phyloP scores from a whole-genome alignment of 2,329 filamentous ascomycete species.

The Pseudogymnoascus sp. region DNA sequence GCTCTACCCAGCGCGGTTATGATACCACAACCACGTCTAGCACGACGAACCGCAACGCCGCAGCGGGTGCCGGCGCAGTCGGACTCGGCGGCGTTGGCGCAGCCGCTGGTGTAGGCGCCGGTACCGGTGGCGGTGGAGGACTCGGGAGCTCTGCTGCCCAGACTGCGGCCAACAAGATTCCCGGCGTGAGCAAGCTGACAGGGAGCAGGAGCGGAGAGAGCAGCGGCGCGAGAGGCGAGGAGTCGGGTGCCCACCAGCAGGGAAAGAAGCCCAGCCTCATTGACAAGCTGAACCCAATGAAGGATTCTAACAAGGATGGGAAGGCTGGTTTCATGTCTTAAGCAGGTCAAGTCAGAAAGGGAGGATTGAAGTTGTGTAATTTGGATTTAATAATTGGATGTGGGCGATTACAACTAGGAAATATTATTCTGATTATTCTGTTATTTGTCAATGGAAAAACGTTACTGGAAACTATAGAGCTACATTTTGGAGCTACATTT shows the following conservation, averaged over 20 bases:
- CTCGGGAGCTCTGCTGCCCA: neutral
- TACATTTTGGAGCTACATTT: neutral
- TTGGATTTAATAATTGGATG: conserved; percentile 3
- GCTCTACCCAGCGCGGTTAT: neutral
- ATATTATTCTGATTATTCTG: neutral
- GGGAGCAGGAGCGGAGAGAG: neutral
- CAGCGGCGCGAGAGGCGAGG: neutral
- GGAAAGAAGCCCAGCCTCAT: conserved; percentile 39
- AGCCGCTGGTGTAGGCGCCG: conserved; percentile 1
- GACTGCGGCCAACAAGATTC: neutral
- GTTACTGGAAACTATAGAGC: neutral
- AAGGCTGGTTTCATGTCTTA: conserved; percentile 47
- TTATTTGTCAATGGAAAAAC: neutral
- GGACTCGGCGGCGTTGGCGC: neutral
- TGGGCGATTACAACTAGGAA: conserved; percentile 2
- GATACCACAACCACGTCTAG: neutral
- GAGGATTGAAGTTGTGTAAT: neutral
- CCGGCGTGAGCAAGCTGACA: neutral
- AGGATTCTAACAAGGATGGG: conserved; percentile 46
- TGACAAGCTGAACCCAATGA: conserved; percentile 47
- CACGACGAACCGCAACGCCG: neutral
- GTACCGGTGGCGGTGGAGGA: conserved; percentile 12
- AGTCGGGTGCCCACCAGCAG: neutral
- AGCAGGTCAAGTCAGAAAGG: neutral
- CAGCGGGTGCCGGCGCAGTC: neutral